These are phyloP conservation scores for Boletus tomentosulus DNA, from an alignment of 768 basidiomycete species.

Conservation along the genomic window DNA sequence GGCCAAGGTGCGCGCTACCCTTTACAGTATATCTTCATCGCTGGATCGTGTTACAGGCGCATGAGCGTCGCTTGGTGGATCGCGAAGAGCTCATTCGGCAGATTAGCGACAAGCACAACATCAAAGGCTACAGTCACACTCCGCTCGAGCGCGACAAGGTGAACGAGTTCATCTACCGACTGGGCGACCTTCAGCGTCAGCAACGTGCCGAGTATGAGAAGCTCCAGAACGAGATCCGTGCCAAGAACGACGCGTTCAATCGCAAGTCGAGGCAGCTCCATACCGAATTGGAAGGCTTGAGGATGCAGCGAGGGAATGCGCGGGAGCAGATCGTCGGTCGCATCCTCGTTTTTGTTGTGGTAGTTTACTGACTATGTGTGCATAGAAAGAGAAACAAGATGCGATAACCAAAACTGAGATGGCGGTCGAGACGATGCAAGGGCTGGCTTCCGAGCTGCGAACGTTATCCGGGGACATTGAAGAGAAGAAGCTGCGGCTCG, in stretches of 20 bases:
- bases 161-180: slow-evolving; percentile 62
- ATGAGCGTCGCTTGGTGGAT: slow-evolving; percentile 62
- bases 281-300: slow-evolving; percentile 49
- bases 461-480: slow-evolving; percentile 60
- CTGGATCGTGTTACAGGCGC: slow-evolving; percentile 45
- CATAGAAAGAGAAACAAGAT: slow-evolving; percentile 47
- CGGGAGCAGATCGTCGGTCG: slow-evolving; percentile 55
- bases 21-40: not conserved
- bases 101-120: slow-evolving; percentile 60
- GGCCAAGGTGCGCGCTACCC: slow-evolving; percentile 49
- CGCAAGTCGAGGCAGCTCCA: slow-evolving; percentile 53
- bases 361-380: not conserved
- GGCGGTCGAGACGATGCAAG: slow-evolving; percentile 53
- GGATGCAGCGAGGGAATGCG: slow-evolving; percentile 47
- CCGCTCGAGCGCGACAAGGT: slow-evolving; percentile 71
- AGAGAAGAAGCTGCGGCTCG: slow-evolving; percentile 59
- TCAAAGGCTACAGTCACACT: slow-evolving; percentile 70
- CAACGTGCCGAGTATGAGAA: slow-evolving; percentile 63
- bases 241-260: slow-evolving; percentile 64
- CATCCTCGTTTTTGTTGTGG: not conserved
- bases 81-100: slow-evolving; percentile 74
- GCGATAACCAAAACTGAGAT: slow-evolving; percentile 51
- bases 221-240: slow-evolving; percentile 59
- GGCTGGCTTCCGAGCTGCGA: slow-evolving; percentile 49
- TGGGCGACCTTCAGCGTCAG: slow-evolving; percentile 58